Evolutionary conservation across 208 protist genomes (phyloP).

Genomic region (Borovskyia barvae): DNA sequence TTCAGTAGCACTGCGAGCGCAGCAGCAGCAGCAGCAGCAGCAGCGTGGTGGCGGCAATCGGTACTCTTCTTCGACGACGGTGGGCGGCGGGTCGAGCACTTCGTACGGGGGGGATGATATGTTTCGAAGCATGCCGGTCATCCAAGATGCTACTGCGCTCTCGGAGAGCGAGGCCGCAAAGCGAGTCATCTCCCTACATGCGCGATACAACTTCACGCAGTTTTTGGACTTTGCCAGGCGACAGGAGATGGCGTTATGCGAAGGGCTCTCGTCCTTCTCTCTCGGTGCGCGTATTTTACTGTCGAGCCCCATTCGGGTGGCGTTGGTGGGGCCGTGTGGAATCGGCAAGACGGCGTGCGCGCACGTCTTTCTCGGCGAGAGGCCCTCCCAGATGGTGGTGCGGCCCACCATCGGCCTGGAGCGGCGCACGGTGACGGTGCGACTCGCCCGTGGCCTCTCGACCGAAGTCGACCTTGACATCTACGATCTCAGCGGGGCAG

Average conservation of each 20-base stretch:
- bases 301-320: conserved; percentile 70
- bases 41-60: not conserved
- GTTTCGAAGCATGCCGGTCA: conserved; percentile 12
- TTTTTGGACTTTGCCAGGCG: conserved; percentile 82
- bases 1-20: not conserved
- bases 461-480: conserved; percentile 65
- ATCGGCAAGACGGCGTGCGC: conserved; percentile 74
- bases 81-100: not conserved
- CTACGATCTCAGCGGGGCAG: conserved; percentile 67
- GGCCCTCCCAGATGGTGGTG: conserved; percentile 10
- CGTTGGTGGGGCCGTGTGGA: conserved; percentile 66
- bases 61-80: conserved; percentile 7
- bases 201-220: conserved; percentile 88
- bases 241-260: conserved; percentile 73
- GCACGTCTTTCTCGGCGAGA: conserved; percentile 37
- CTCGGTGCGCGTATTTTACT: conserved; percentile 63
- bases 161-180: conserved; percentile 65
- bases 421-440: conserved; percentile 40
- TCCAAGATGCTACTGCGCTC: conserved; percentile 46
- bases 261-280: conserved; percentile 75
- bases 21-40: conserved; percentile 19
- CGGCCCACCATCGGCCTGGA: conserved; percentile 66
- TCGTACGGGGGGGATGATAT: conserved; percentile 7
- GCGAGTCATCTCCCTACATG: conserved; percentile 81
- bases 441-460: conserved; percentile 38